phyloP scores from a whole-genome alignment of 805 yeast species.

The Ascoidea asiatica region DNA sequence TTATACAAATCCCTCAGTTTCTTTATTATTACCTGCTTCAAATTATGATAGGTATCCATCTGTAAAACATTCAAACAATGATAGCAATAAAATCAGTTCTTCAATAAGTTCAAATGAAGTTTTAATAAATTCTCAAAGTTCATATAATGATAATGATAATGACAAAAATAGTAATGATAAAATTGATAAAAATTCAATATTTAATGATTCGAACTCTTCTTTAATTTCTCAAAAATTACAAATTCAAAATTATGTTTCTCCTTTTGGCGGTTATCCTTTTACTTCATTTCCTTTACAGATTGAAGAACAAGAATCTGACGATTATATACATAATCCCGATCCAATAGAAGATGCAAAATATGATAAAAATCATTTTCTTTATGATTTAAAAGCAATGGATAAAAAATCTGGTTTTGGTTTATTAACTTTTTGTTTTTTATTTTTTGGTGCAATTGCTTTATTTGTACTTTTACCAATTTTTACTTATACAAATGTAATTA shows the following conservation, averaged over 20 bases:
- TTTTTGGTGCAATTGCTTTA: constrained; percentile 19
- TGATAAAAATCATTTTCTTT: constrained; percentile 26
- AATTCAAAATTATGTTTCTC: constrained; percentile 18
- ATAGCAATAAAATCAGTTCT: too few species aligned
- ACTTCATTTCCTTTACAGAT: constrained; percentile 32
- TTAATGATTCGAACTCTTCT: too few species aligned
- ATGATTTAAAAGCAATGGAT: constrained; percentile 27
- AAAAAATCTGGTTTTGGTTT: constrained; percentile 23
- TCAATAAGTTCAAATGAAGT: too few species aligned
- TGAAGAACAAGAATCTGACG: constrained; percentile 36
- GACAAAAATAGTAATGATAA: too few species aligned
- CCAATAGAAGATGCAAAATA: constrained; percentile 34
- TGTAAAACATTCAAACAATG: background rate
- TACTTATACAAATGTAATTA: constrained; percentile 22
- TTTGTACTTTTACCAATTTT: constrained; percentile 25
- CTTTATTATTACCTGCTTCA: too few species aligned
- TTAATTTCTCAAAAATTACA: too few species aligned
- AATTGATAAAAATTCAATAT: too few species aligned
- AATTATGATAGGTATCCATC: background rate
- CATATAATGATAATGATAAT: too few species aligned
- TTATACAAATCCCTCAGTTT: too few species aligned
- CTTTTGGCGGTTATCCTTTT: constrained; percentile 34
- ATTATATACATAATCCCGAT: constrained; percentile 35
- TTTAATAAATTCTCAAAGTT: too few species aligned
- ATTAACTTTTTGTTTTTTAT: constrained; percentile 19